Evolutionary conservation across 2,329 filamentous ascomycete genomes (phyloP).

Genomic region (Chrysoporthe cubensis): DNA sequence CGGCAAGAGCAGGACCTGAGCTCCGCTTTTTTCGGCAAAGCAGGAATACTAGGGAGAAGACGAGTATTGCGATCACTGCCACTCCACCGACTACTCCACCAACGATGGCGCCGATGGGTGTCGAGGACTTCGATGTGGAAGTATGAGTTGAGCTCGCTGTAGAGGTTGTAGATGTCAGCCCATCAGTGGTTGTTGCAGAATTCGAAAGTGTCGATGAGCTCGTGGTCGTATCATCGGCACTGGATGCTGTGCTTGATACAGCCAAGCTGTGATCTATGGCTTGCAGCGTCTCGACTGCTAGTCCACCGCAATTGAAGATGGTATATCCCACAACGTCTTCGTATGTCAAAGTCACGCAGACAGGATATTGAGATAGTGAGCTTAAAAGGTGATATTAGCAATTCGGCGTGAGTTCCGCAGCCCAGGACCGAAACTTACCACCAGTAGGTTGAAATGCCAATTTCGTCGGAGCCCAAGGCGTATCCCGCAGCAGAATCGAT

Average conservation of each 20-base stretch:
- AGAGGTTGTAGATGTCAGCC: constrained; percentile 3
- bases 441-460: constrained; percentile 10
- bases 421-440: not conserved
- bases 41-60: constrained; percentile 37
- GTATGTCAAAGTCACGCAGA: constrained; percentile 40
- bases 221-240: not conserved
- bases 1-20: constrained; percentile 21
- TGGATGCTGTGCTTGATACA: not conserved
- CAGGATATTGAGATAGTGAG: constrained; percentile 29
- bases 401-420: not conserved
- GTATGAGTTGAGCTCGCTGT: not conserved
- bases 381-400: not conserved
- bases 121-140: constrained; percentile 16
- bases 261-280: constrained; percentile 16
- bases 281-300: constrained; percentile 33
- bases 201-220: constrained; percentile 9
- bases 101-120: constrained; percentile 37
- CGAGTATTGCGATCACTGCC: constrained; percentile 36
- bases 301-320: constrained; percentile 36
- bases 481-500: constrained; percentile 31
- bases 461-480: not conserved
- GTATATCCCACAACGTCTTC: constrained; percentile 37
- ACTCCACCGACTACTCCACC: constrained; percentile 40
- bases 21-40: constrained; percentile 35
- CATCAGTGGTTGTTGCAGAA: not conserved